Conservation (phyloP, 306 rosid species). For the Citrullus amarus region DNA sequence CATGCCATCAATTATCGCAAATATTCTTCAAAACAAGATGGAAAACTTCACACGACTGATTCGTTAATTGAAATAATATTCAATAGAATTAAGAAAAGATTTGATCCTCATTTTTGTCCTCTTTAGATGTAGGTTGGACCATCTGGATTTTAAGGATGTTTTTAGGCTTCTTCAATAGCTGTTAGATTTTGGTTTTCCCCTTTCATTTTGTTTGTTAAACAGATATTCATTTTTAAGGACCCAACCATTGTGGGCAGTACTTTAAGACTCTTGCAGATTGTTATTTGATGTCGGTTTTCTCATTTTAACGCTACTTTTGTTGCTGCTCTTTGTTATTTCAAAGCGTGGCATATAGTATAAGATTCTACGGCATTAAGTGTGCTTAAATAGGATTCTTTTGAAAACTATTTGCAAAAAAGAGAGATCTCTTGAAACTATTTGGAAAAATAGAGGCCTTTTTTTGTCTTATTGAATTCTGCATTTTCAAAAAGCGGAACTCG, state of each 20-base stretch:
- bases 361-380: too few relatives aligned
- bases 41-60: not conserved
- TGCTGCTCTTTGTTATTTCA: not conserved
- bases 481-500: too few relatives aligned
- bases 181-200: not conserved
- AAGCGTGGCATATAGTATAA: too few relatives aligned
- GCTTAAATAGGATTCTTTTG: too few relatives aligned
- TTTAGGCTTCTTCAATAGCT: not conserved
- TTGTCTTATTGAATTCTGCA: too few relatives aligned
- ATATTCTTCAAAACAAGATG: not conserved
- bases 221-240: not conserved
- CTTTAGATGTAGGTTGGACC: not conserved
- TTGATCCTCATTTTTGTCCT: conserved; percentile 2
- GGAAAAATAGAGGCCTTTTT: too few relatives aligned
- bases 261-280: not conserved
- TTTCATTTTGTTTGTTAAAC: not conserved
- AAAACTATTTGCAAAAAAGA: too few relatives aligned
- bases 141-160: not conserved
- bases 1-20: not conserved
- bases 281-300: too few relatives aligned
- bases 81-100: not conserved
- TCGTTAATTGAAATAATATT: not conserved
- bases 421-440: too few relatives aligned
- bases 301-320: not conserved
- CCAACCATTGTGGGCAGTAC: not conserved